Base-by-base conservation (phyloP, 2,329 filamentous ascomycete species). In the Taxawa tesnikishii region DNA sequence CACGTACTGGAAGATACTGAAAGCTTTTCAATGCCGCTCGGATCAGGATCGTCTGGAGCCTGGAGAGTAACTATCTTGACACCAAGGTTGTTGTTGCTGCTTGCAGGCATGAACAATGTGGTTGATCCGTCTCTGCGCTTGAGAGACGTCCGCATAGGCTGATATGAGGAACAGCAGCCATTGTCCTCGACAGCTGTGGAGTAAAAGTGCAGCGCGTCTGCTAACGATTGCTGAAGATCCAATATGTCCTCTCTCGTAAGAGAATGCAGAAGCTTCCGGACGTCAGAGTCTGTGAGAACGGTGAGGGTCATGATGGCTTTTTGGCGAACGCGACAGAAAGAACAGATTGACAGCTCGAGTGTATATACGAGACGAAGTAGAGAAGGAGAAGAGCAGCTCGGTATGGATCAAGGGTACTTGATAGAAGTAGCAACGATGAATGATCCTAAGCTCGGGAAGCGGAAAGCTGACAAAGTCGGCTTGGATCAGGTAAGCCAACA, bases 21-120 rank as follows among this genome's bases (percentile, higher is more conserved):
- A 4, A 50, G 33, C 10, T 41, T 45, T 6, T 49, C 46, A 9
- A 54, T 28, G 21, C 37, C 42, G 4, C 49, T 44, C 3, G 47
- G 34, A 6, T 38, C 41, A 14, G 36, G 29, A 8, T 35, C 32
- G 25, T 54, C 51, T 21, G 53, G 48, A 3, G 50, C 58, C 18
- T 62, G 51, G 10, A 75, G 50, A 7, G 71, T 75, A 26, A 79
- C 67, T 26, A 80, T 70, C 50, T 79, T 80, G 40, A 79, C 68
- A 5, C 75, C 76, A 12, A 76, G 60, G 3, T 68, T 66, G 25
- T 65, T 62, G 17, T 68, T 66, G 10, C 69, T 72, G 24, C 64
- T 73, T 9, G 73, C 73, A 3, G 77, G 76, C 73, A 79, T 77
- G 54, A 79, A 77, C 7, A 80, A 57, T 3, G 73, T 78, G 2